Conservation (phyloP, 768 basidiomycete genomes). For the Pisolithus sp. region DNA sequence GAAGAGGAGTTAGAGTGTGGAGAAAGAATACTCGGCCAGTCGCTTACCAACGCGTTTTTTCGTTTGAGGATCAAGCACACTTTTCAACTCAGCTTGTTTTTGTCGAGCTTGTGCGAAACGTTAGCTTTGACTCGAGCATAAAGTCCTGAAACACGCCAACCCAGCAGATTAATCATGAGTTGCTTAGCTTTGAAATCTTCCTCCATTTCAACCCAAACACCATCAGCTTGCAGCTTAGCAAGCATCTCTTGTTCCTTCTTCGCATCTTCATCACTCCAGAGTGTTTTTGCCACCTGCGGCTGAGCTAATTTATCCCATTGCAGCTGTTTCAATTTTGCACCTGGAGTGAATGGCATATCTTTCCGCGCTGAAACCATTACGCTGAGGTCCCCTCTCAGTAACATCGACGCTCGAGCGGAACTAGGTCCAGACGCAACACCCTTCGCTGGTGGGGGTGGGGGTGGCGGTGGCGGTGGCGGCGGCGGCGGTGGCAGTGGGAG, state of each 20-base stretch:
- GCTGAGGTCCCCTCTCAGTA: conserved; percentile 53
- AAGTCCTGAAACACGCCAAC: conserved; percentile 33
- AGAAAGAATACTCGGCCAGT: not conserved
- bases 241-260: conserved; percentile 76
- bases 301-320: conserved; percentile 99
- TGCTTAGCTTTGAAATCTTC: conserved; percentile 97
- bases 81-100: conserved; percentile 84
- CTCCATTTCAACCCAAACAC: conserved; percentile 95
- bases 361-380: conserved; percentile 64
- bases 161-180: conserved; percentile 83
- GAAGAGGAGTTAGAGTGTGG: not conserved
- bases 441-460: conserved; percentile 25
- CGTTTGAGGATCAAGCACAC: conserved; percentile 84
- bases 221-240: conserved; percentile 73
- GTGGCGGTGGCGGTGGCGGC: conserved; percentile 20
- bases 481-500: conserved; percentile 28
- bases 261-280: conserved; percentile 69
- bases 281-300: conserved; percentile 73
- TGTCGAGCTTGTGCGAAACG: conserved; percentile 50
- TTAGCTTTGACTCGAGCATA: conserved; percentile 6
- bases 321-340: conserved; percentile 92
- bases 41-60: conserved; percentile 88
- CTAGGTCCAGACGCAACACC: conserved; percentile 29
- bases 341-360: conserved; percentile 78
- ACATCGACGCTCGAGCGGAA: conserved; percentile 55